A percentile compares a stretch with the other conserved stretches of the same genome.
Evolutionary conservation across 2,329 filamentous ascomycete genomes (phyloP).

Genomic region (Fusarium piperis): DNA sequence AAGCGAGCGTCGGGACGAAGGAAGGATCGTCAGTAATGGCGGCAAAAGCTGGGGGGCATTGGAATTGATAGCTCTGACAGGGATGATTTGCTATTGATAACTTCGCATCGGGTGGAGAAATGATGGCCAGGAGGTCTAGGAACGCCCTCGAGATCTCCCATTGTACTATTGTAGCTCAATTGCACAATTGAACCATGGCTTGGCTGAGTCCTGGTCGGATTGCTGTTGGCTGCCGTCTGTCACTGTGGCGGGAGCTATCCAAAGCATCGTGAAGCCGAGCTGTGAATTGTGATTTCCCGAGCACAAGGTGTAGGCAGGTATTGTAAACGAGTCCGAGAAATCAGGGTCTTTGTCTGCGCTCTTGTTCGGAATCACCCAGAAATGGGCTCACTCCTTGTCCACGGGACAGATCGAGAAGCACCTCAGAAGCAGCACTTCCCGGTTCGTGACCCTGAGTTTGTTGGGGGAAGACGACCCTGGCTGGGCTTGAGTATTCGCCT

Average conservation of each 20-base stretch:
- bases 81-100: conserved; percentile 25
- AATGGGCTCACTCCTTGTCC: conserved; percentile 24
- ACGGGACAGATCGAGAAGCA: conserved; percentile 20
- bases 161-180: conserved; percentile 12
- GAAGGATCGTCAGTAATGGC: conserved; percentile 32
- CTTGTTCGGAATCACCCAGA: conserved; percentile 18
- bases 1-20: neutral
- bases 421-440: conserved; percentile 18
- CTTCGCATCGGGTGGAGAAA: neutral
- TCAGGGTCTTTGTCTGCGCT: conserved; percentile 21
- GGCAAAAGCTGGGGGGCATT: conserved; percentile 33
- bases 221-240: conserved; percentile 28
- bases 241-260: conserved; percentile 23
- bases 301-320: conserved; percentile 5
- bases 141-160: conserved; percentile 15
- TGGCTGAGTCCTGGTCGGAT: neutral
- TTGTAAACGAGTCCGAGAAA: neutral
- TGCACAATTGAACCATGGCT: conserved; percentile 19
- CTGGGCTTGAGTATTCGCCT: conserved; percentile 1
- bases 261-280: conserved; percentile 1
- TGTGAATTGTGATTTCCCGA: neutral
- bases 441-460: conserved; percentile 10
- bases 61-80: conserved; percentile 25
- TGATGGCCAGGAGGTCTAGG: neutral
- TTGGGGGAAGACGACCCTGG: conserved; percentile 24